Evolutionary conservation across 805 yeast species (phyloP).

Genomic region (Hanseniaspora occidentalis): DNA sequence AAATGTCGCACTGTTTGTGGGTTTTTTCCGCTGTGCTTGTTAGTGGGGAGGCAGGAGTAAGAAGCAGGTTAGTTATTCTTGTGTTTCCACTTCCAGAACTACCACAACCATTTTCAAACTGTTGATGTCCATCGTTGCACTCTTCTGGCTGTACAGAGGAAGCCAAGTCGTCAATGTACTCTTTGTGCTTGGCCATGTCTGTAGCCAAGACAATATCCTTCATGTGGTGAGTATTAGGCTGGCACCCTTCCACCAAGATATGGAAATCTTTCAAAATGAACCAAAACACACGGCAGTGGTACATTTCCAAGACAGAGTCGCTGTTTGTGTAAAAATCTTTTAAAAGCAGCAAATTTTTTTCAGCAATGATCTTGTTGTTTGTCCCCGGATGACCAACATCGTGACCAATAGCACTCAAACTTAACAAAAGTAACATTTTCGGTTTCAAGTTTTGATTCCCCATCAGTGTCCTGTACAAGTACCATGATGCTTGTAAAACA

Average conservation of each 20-base stretch:
- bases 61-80: no score
- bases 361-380: constrained; percentile 60
- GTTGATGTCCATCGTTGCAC: constrained; percentile 6
- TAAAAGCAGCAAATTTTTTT: constrained; percentile 43
- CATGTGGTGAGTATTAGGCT: constrained; percentile 6
- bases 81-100: no score
- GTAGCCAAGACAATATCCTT: constrained; percentile 49
- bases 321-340: constrained; percentile 40
- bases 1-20: neutral
- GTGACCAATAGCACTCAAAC: constrained; percentile 84
- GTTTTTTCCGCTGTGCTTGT: no score
- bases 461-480: constrained; percentile 26
- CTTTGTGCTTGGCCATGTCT: constrained; percentile 85
- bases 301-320: constrained; percentile 63
- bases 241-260: constrained; percentile 11
- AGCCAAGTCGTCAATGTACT: constrained; percentile 30
- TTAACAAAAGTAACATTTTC: constrained; percentile 42
- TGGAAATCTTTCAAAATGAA: constrained; percentile 5
- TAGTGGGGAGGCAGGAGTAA: no score
- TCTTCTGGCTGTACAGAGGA: constrained; percentile 10
- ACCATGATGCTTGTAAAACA: constrained; percentile 82
- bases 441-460: neutral
- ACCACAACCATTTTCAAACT: no score
- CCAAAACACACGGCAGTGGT: constrained; percentile 56
- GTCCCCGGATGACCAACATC: constrained; percentile 96